Evolutionary conservation across 2,329 filamentous ascomycete genomes (phyloP), one percentile per base, ranked within the genome.

Genomic region (Berkeleyomyces basicola): DNA sequence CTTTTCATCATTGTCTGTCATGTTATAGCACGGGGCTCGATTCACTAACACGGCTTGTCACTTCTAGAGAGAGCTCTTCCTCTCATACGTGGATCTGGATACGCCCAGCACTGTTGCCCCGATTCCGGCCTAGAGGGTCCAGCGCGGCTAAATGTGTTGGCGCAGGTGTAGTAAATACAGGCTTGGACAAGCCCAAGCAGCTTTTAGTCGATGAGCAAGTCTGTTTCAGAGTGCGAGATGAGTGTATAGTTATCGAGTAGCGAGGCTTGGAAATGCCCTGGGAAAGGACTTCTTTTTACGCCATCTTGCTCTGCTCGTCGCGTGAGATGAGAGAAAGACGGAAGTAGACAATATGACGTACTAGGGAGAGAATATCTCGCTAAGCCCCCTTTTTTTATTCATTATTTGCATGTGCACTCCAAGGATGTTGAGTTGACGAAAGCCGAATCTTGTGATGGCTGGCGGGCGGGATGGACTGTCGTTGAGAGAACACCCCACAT

Each of bases 1-100:
- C 40, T 39, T 36, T 39, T 37, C 6, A 42, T 46, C 23, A 23
- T 23, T 6, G 14, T 36, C 42, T 46, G 33, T n/a, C 14, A 14
- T 10, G 11, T 61, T 43, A 33, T 5, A 23, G 23, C 23, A 23
- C 23, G 42, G 39, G 31, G n/a, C 42, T 51, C 31, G 51, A 53
- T 39, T 16, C 16, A 61, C 33, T 49, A 33, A 65, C 62, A 39
- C 10, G 44, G 23, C 31, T 7, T 16, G 46, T 7, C n/a, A 23
- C 31, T 49, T 49, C 31, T 49, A 49, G 46, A 75, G 81, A 61
- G 82, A 84, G 68, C 76, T 85, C 64, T 80, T 79, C 6, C 71
- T 86, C 55, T 77, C 82, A 67, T 86, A 86, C 64, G 77, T 77
- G 51, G 83, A 86, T 65, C 72, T 86, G 65, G 82, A 85, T 70